Conservation (phyloP, 805 yeast species). For the Lipomyces spencermartinsiae region DNA sequence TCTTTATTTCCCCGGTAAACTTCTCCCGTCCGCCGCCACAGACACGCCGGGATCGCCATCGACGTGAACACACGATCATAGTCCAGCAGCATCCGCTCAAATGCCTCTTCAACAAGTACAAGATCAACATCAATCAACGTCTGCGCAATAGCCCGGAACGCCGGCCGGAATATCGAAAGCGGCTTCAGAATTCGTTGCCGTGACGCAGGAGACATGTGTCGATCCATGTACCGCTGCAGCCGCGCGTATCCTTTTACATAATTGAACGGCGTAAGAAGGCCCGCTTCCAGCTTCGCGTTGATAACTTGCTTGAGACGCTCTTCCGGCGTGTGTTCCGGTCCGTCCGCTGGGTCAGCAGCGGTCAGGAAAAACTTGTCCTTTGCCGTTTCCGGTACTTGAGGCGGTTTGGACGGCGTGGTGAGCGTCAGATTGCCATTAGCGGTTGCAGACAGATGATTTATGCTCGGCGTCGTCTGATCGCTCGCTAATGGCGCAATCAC, state of each 20-base stretch:
- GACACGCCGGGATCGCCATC: conserved; percentile 97
- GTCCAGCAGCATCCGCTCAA: conserved; percentile 90
- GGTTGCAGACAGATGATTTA: conserved; percentile 16
- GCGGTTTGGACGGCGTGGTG: conserved; percentile 18
- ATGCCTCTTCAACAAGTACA: conserved; percentile 89
- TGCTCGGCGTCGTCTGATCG: not conserved
- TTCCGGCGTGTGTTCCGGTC: conserved; percentile 81
- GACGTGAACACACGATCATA: conserved; percentile 95
- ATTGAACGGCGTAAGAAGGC: conserved; percentile 87
- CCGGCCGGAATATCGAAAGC: conserved; percentile 83
- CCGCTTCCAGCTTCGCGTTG: conserved; percentile 93
- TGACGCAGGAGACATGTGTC: conserved; percentile 83
- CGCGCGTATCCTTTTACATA: conserved; percentile 94
- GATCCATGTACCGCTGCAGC: conserved; percentile 88
- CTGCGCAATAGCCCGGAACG: conserved; percentile 89
- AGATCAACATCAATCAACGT: conserved; percentile 89
- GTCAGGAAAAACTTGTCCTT: conserved; percentile 91
- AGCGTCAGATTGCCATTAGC: conserved; percentile 34
- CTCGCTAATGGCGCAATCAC: not conserved
- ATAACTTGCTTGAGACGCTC: conserved; percentile 92
- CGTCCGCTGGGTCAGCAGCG: conserved; percentile 94
- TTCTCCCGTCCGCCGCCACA: conserved; percentile 97
- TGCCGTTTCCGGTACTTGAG: conserved; percentile 64
- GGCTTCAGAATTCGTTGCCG: conserved; percentile 87
- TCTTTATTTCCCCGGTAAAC: conserved; percentile 94